phyloP scores from a whole-genome alignment of 345 rosid species.

The Arabis hirsuta region DNA sequence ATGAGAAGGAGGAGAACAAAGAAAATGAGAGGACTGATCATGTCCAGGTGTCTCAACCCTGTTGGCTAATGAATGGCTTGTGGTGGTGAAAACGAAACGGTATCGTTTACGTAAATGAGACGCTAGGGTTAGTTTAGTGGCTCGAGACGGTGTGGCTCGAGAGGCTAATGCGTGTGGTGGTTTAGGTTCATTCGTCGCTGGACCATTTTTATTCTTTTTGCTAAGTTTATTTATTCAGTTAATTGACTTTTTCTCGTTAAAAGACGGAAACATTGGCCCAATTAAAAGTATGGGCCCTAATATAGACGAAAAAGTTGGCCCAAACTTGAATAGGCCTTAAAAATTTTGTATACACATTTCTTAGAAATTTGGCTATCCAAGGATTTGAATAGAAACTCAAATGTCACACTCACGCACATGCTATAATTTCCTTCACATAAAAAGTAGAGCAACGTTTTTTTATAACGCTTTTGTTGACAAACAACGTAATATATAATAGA shows the following conservation, averaged over 20 bases:
- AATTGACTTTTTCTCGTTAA: background rate
- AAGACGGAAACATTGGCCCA: constrained; percentile 1
- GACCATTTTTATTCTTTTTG: too few relatives aligned
- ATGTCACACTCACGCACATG: background rate
- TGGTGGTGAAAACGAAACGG: background rate
- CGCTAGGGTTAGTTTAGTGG: background rate
- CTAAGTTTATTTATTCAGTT: too few relatives aligned
- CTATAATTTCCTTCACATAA: background rate
- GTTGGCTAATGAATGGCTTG: constrained; percentile 13
- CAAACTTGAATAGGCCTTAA: background rate
- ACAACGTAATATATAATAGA: background rate
- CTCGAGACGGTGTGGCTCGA: constrained; percentile 4
- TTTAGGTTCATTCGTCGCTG: too few relatives aligned
- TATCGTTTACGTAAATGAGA: constrained; percentile 4
- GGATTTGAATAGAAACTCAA: constrained; percentile 6
- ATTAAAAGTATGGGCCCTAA: background rate
- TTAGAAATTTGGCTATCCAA: background rate
- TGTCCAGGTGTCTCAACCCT: constrained; percentile 25
- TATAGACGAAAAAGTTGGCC: background rate
- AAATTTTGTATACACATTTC: background rate
- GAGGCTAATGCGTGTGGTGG: background rate
- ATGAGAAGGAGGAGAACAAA: constrained; percentile 1
- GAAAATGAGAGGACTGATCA: constrained; percentile 27
- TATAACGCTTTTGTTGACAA: constrained; percentile 23
- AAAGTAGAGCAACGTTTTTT: background rate